These are phyloP conservation scores for Hygrophorus russula DNA, from an alignment of 768 basidiomycete genomes.

Conservation along the genomic window DNA sequence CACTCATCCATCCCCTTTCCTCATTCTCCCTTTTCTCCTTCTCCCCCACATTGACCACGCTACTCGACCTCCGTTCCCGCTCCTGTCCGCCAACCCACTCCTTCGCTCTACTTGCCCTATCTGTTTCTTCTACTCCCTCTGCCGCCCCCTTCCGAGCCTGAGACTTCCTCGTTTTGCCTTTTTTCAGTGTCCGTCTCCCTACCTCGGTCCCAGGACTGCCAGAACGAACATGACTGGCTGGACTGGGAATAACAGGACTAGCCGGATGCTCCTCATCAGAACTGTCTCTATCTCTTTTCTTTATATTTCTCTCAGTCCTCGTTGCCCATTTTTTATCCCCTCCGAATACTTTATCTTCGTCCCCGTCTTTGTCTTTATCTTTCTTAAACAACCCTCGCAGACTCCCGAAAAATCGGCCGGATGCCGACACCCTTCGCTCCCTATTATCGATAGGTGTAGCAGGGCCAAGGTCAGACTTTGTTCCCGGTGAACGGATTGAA, in stretches of 20 bases:
- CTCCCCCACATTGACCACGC: neutral
- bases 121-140: slow-evolving; percentile 3
- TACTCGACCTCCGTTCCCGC: neutral
- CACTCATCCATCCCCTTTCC: slow-evolving; percentile 10
- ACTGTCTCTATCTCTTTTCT: slow-evolving; percentile 4
- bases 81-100: neutral
- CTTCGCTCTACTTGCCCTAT: neutral
- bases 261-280: slow-evolving; percentile 14
- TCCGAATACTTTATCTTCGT: slow-evolving; percentile 4
- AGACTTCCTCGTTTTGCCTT: neutral
- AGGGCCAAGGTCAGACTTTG: neutral
- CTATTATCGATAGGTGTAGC: slow-evolving; percentile 9
- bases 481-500: neutral
- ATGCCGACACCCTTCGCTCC: slow-evolving; percentile 11
- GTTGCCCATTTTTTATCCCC: slow-evolving; percentile 12
- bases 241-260: neutral
- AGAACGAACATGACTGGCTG: neutral
- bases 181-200: neutral
- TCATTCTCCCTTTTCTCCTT: neutral
- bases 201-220: neutral
- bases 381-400: slow-evolving; percentile 33
- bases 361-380: slow-evolving; percentile 15
- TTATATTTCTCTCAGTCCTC: slow-evolving; percentile 15
- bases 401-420: slow-evolving; percentile 30
- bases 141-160: slow-evolving; percentile 1